Evolutionary conservation across 1,139 yeast genomes (phyloP).

Genomic region (Pichia sp.): DNA sequence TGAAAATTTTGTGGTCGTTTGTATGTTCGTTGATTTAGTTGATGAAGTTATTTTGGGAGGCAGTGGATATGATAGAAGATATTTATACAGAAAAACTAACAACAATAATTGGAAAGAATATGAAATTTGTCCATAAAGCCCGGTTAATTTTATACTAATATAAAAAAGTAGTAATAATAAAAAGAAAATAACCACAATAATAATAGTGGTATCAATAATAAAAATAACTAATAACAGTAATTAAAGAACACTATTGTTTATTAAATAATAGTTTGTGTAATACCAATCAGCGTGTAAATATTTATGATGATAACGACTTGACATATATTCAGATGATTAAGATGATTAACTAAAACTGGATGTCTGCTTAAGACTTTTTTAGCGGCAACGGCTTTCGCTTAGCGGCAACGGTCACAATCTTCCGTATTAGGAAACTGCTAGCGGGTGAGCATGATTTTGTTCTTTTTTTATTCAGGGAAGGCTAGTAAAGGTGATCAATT

Average conservation of each 20-base stretch:
- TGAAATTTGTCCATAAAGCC: slow-evolving; percentile 63
- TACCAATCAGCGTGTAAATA: neutral
- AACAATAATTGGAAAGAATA: slow-evolving; percentile 67
- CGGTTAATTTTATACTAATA: neutral
- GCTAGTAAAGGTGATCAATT: neutral
- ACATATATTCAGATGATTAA: neutral
- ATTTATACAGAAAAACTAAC: slow-evolving; percentile 42
- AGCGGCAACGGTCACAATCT: neutral
- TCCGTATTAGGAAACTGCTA: neutral
- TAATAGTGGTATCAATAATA: neutral
- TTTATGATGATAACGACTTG: neutral
- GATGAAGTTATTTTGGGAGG: slow-evolving; percentile 58
- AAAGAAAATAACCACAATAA: too few species aligned
- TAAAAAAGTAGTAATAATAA: neutral
- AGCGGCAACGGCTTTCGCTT: neutral
- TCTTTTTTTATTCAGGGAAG: neutral
- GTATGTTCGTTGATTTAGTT: slow-evolving; percentile 65
- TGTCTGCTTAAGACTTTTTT: neutral
- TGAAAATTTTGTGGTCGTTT: slow-evolving; percentile 63
- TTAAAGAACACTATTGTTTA: neutral
- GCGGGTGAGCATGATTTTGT: neutral
- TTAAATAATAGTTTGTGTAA: neutral
- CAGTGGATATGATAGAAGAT: slow-evolving; percentile 43
- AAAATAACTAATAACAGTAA: neutral
- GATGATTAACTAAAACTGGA: neutral